phyloP scores from a whole-genome alignment of 1,284 basidiomycete genomes.

The Leccinum pachyderme region DNA sequence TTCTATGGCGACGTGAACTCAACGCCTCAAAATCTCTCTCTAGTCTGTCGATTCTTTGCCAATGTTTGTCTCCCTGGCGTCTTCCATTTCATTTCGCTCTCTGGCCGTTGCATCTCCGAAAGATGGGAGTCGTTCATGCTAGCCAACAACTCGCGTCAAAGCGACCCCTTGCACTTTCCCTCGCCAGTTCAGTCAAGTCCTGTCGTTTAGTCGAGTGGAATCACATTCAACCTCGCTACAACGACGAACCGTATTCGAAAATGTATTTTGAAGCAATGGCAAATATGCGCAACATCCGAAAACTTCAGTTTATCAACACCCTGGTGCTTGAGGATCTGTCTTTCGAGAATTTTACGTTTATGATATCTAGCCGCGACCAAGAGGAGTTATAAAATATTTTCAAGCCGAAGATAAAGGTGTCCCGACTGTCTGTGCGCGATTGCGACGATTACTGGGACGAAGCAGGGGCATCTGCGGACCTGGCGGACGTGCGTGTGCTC shows the following conservation, averaged over 20 bases:
- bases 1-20: too few relatives aligned
- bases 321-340: too few relatives aligned
- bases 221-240: background rate
- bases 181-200: background rate
- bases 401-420: too few relatives aligned
- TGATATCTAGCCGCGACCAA: too few relatives aligned
- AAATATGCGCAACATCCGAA: background rate
- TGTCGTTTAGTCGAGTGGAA: background rate
- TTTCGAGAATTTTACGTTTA: too few relatives aligned
- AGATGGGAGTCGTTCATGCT: background rate
- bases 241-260: background rate
- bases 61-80: background rate
- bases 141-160: background rate
- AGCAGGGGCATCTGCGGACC: too few relatives aligned
- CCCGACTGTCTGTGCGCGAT: too few relatives aligned
- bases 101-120: background rate
- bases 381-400: too few relatives aligned
- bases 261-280: background rate
- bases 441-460: too few relatives aligned
- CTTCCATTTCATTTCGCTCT: background rate
- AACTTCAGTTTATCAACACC: background rate
- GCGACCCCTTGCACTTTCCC: background rate
- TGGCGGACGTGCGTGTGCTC: too few relatives aligned
- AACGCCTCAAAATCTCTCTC: background rate
- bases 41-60: background rate